Conservation (phyloP, 352 stramenopile genomes). For the Globisporangium iwayamae region DNA sequence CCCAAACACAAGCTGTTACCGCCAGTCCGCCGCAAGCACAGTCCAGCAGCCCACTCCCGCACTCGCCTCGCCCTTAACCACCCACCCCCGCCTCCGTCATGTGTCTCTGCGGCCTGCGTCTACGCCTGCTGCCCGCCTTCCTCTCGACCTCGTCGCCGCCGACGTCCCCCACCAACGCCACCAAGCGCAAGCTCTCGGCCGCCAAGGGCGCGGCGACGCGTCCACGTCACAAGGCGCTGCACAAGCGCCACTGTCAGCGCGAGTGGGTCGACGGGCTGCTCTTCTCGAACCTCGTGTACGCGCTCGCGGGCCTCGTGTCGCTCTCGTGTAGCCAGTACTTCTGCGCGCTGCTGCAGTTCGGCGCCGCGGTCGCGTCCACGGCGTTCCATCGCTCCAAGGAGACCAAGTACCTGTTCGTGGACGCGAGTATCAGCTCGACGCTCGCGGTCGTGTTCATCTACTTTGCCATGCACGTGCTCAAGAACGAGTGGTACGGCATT, state of each 20-base stretch:
- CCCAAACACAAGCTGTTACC: background rate
- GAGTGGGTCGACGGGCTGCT: constrained; percentile 77
- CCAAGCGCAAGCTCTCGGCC: constrained; percentile 31
- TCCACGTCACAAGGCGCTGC: constrained; percentile 31
- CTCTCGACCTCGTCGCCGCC: constrained; percentile 17
- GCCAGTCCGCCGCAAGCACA: background rate
- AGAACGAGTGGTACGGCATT: constrained; percentile 77
- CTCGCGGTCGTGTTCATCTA: constrained; percentile 70
- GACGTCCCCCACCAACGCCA: constrained; percentile 11
- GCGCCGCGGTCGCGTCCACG: constrained; percentile 61
- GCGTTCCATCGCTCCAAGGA: constrained; percentile 83
- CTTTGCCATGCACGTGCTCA: constrained; percentile 55
- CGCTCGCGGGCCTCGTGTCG: constrained; percentile 62
- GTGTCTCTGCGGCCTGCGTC: constrained; percentile 34
- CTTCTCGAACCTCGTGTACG: constrained; percentile 82
- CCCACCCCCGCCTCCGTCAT: constrained; percentile 12
- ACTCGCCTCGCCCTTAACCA: background rate
- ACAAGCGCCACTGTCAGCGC: constrained; percentile 29
- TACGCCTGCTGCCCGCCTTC: constrained; percentile 16
- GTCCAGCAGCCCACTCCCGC: background rate
- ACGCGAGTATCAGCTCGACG: constrained; percentile 74
- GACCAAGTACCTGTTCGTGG: constrained; percentile 75
- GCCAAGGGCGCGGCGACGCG: constrained; percentile 20
- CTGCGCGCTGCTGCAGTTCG: constrained; percentile 67
- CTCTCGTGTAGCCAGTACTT: constrained; percentile 71